Evolutionary conservation across 495 filamentous ascomycete genomes (phyloP).

Genomic region (Lophiostoma macrostomum): DNA sequence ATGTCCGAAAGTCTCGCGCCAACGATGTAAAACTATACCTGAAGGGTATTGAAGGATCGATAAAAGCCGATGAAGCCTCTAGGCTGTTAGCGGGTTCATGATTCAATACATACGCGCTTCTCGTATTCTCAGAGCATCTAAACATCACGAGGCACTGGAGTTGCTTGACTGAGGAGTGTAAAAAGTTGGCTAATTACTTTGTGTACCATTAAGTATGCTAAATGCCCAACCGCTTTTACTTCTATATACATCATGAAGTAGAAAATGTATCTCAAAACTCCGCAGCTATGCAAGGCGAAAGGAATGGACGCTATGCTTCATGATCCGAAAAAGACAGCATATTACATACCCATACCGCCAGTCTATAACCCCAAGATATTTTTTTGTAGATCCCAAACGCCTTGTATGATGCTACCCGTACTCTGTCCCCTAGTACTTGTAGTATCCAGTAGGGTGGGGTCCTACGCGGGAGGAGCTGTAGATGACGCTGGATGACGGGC

Average conservation of each 20-base stretch:
- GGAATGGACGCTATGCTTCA: constrained; percentile 18
- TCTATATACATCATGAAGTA: too few relatives aligned
- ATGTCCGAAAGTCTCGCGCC: too few relatives aligned
- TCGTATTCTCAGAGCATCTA: too few relatives aligned
- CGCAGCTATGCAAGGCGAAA: constrained; percentile 26
- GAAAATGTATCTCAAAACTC: constrained; percentile 15
- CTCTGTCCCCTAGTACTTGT: neutral
- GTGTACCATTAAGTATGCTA: neutral
- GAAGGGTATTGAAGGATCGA: too few relatives aligned
- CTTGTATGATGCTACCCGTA: neutral
- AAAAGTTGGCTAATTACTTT: constrained; percentile 28
- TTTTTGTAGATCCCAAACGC: constrained; percentile 1
- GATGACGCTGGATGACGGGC: neutral
- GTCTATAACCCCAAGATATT: neutral
- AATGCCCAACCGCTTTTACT: constrained; percentile 4
- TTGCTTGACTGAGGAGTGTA: too few relatives aligned
- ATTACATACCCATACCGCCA: neutral
- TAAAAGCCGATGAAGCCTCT: too few relatives aligned
- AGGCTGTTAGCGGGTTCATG: too few relatives aligned
- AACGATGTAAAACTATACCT: too few relatives aligned
- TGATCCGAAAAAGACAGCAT: neutral
- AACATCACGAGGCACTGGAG: too few relatives aligned
- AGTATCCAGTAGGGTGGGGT: constrained; percentile 26
- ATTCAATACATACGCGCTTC: too few relatives aligned
- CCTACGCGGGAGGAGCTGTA: constrained; percentile 18